Percentiles rank a stretch among this genome's conserved stretches.
Evolutionary conservation across 352 stramenopile genomes (phyloP).

Genomic region (Phytopythium delawarense): DNA sequence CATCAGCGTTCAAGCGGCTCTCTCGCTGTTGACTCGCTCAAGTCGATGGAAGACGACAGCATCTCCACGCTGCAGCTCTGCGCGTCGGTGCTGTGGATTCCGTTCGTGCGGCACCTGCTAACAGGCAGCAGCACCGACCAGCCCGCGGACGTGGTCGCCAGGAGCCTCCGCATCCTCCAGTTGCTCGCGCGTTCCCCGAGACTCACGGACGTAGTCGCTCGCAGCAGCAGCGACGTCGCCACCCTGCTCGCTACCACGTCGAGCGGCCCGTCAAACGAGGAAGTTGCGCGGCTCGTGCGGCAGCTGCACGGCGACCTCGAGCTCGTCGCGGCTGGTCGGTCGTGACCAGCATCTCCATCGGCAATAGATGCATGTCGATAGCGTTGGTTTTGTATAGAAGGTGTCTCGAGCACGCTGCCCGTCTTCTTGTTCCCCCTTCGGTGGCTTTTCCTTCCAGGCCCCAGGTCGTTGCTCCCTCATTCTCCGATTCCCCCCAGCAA

Average conservation of each 20-base stretch:
- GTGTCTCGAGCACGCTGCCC: neutral
- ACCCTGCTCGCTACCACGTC: constrained; percentile 23
- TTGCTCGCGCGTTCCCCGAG: constrained; percentile 36
- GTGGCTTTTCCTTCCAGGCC: neutral
- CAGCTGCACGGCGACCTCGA: constrained; percentile 56
- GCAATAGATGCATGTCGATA: constrained; percentile 3
- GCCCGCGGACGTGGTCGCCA: constrained; percentile 10
- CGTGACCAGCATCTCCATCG: neutral
- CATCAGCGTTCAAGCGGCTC: neutral
- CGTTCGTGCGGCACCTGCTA: constrained; percentile 19
- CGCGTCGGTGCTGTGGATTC: constrained; percentile 21
- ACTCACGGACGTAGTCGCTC: constrained; percentile 30
- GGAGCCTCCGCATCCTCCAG: constrained; percentile 41
- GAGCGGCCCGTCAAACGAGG: constrained; percentile 18
- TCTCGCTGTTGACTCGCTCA: neutral
- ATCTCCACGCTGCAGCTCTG: constrained; percentile 22
- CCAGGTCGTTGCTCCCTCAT: neutral
- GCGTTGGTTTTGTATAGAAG: neutral
- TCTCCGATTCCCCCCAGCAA: neutral
- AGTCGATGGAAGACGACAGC: constrained; percentile 19
- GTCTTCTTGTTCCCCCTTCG: constrained; percentile 13
- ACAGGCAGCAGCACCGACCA: constrained; percentile 2
- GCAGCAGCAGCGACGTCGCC: constrained; percentile 26
- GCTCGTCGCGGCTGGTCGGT: constrained; percentile 40
- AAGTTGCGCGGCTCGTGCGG: constrained; percentile 36